Evolutionary conservation across 2,329 filamentous ascomycete species (phyloP).

Genomic region (Talaromyces marneffei): DNA sequence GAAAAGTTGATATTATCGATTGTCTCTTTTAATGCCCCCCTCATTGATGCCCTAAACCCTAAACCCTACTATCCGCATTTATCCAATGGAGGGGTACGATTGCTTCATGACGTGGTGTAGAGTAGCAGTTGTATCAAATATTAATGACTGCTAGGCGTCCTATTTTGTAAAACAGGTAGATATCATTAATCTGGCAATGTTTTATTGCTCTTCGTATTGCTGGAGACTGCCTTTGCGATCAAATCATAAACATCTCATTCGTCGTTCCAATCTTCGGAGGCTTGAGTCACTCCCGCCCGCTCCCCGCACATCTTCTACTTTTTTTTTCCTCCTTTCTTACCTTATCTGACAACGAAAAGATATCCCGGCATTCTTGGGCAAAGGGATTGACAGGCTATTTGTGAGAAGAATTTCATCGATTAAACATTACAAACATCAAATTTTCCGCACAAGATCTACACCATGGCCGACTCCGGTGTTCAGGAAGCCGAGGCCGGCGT

Average conservation of each 20-base stretch:
- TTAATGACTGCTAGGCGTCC: not conserved
- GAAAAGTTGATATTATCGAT: not conserved
- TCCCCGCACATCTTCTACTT: slow-evolving; percentile 13
- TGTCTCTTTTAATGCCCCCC: not conserved
- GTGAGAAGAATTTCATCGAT: not conserved
- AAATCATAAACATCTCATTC: not conserved
- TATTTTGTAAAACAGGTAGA: not conserved
- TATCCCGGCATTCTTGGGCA: not conserved
- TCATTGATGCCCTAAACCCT: slow-evolving; percentile 31
- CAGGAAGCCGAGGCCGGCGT: slow-evolving; percentile 46
- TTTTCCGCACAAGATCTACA: slow-evolving; percentile 14
- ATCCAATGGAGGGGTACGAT: slow-evolving; percentile 2
- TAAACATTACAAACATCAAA: not conserved
- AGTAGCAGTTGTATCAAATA: not conserved
- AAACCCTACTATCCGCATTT: slow-evolving; percentile 2
- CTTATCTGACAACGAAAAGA: not conserved
- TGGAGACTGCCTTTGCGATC: not conserved
- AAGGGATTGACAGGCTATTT: not conserved
- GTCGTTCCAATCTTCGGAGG: slow-evolving; percentile 10
- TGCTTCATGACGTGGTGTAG: not conserved
- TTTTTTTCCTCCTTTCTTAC: slow-evolving; percentile 6
- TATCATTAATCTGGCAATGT: not conserved
- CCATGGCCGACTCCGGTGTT: slow-evolving; percentile 38
- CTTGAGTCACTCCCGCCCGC: slow-evolving; percentile 8
- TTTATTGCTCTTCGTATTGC: not conserved